Conservation (phyloP, 2,329 filamentous ascomycete species). For the Botrytis medusae region DNA sequence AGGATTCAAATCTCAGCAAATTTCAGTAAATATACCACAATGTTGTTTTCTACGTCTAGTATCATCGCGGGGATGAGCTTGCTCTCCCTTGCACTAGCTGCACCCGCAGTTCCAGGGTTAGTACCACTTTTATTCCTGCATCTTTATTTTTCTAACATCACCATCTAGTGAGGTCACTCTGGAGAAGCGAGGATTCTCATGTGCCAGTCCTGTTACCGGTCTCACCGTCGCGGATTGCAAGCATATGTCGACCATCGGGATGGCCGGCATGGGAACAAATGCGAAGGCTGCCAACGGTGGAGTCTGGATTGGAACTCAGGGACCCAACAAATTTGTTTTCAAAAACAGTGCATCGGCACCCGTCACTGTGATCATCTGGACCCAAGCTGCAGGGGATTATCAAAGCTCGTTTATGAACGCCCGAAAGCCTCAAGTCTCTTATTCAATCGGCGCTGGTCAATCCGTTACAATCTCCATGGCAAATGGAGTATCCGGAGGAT, state of each 20-base stretch:
- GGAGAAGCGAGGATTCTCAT: constrained; percentile 22
- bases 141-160: background rate
- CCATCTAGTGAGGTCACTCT: background rate
- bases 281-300: constrained; percentile 12
- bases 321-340: constrained; percentile 23
- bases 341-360: constrained; percentile 10
- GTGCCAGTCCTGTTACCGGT: constrained; percentile 16
- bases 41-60: constrained; percentile 17
- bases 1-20: background rate
- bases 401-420: constrained; percentile 19
- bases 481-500: constrained; percentile 23
- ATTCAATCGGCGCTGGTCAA: constrained; percentile 14
- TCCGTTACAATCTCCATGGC: constrained; percentile 22
- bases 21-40: background rate
- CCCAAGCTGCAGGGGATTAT: constrained; percentile 3
- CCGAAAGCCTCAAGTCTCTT: constrained; percentile 14
- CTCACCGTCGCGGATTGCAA: constrained; percentile 21
- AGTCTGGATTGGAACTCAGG: constrained; percentile 24
- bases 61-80: constrained; percentile 17
- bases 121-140: background rate
- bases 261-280: constrained; percentile 22
- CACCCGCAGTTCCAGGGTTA: constrained; percentile 13
- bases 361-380: constrained; percentile 19
- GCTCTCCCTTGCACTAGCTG: constrained; percentile 19
- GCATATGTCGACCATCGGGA: constrained; percentile 22